phyloP scores from a whole-genome alignment of 108 stramenopile genomes.

The Cyclotella baltica region DNA sequence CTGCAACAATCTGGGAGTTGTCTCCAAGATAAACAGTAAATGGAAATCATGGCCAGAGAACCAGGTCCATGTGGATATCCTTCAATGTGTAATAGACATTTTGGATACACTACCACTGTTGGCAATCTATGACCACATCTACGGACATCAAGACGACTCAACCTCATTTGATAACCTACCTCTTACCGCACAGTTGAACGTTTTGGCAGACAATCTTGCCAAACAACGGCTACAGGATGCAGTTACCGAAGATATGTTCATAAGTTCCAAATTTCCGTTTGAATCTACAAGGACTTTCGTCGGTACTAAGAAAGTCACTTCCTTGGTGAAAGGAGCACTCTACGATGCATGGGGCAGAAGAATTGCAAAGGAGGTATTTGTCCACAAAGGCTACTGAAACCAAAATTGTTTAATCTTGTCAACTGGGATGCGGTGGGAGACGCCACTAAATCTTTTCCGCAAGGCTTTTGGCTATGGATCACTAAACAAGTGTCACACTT shows the following conservation, averaged over 20 bases:
- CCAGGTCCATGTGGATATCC: not conserved
- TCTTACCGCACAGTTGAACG: not conserved
- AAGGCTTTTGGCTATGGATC: not conserved
- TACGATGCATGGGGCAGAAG: not conserved
- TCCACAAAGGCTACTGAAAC: not conserved
- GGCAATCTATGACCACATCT: not conserved
- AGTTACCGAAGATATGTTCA: not conserved
- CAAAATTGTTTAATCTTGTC: not conserved
- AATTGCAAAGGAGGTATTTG: not conserved
- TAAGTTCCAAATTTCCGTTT: not conserved
- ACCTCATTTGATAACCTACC: not conserved
- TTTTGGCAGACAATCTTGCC: not conserved
- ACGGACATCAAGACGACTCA: not conserved
- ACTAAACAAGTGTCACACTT: not conserved
- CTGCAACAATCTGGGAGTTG: not conserved
- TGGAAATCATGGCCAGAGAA: too few relatives aligned
- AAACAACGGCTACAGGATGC: not conserved
- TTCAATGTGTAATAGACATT: not conserved
- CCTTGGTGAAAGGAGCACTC: not conserved
- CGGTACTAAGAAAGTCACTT: not conserved
- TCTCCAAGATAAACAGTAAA: not conserved
- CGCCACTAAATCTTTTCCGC: not conserved
- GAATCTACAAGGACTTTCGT: not conserved
- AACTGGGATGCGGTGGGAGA: not conserved
- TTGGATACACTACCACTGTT: not conserved